These are phyloP conservation scores for Pholiota microspora DNA, from an alignment of 768 basidiomycete species.

Conservation along the genomic window DNA sequence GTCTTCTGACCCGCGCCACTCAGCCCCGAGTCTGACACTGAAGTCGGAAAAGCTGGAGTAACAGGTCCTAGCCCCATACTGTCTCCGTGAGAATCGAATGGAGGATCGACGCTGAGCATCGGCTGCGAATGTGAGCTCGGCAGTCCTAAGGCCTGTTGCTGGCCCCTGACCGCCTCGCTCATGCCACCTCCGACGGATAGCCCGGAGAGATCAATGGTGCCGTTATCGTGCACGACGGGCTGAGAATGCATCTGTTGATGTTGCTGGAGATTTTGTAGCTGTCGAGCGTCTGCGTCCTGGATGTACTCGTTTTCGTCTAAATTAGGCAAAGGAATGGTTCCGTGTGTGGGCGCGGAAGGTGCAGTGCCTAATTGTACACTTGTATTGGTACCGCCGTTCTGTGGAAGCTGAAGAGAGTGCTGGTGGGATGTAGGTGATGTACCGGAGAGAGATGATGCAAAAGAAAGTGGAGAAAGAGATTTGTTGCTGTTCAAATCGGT, in stretches of 20 bases:
- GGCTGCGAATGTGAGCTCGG: slow-evolving; percentile 14
- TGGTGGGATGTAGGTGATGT: slow-evolving; percentile 1
- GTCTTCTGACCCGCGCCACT: slow-evolving; percentile 36
- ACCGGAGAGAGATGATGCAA: slow-evolving; percentile 9
- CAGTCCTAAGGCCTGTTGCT: slow-evolving; percentile 10
- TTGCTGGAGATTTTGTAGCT: slow-evolving; percentile 10
- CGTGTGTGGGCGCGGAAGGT: slow-evolving; percentile 29
- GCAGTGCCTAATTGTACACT: not conserved
- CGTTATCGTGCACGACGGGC: not conserved
- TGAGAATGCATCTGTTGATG: slow-evolving; percentile 9
- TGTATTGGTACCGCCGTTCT: not conserved
- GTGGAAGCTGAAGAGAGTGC: slow-evolving; percentile 5
- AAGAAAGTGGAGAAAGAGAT: slow-evolving; percentile 17
- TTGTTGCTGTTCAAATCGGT: slow-evolving; percentile 8
- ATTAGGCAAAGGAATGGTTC: slow-evolving; percentile 32
- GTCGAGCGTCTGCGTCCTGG: slow-evolving; percentile 13
- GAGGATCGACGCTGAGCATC: slow-evolving; percentile 8
- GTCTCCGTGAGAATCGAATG: slow-evolving; percentile 7
- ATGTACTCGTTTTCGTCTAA: slow-evolving; percentile 19
- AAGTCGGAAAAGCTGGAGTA: slow-evolving; percentile 13
- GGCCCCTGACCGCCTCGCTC: not conserved
- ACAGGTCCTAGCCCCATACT: not conserved
- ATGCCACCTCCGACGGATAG: slow-evolving; percentile 8
- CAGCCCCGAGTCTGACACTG: slow-evolving; percentile 13
- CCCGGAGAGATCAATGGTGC: slow-evolving; percentile 16